Evolutionary conservation across 225 moss, liverwort and hornwort genomes (phyloP), one percentile per base, ranked within the genome.

Genomic region (Physcomitrellopsis africana): DNA sequence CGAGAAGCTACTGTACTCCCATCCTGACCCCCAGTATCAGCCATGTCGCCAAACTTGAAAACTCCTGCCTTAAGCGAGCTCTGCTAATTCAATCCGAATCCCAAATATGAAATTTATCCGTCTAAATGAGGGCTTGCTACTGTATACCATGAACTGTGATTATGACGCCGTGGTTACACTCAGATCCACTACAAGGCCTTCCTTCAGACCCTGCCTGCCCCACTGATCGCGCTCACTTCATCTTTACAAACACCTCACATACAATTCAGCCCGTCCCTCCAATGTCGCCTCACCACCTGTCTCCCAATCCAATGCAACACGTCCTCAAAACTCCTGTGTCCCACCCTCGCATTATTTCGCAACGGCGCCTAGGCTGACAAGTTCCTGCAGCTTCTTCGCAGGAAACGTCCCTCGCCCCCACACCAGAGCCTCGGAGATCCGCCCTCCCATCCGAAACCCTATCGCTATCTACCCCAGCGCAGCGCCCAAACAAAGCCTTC

Each of bases 21-120:
- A 65, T 91, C 89, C 72, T 85, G 87, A 16, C 63, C 73, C 72
- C 85, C 89, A 72, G 88, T 71, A 10, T 91, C 91, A 68, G 94
- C 89, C 96, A 96, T 96, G n/a, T 51, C 45, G 43, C 37, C 47
- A 53, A 52, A 53, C 70, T 75, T 54, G 53, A 72, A 26, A 61
- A 24, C 62, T 63, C 77, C 65, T 20, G 58, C 51, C 58, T 61
- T 65, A 44, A 51, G 18, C 68, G 46, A 3, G 22, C 32, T 27
- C 69, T 54, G 11, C 8, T 32, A 65, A n/a, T 77, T 47, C 54
- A 48, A 73, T 54, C 48, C 17, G 27, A 60, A 24, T 55, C 63
- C 54, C 0, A 7, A 20, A 20, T 17, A 19, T 4, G 54, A 16
- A 53, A 23, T 54, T 63, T n/a, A 54, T 52, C 68, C 9, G 64